Evolutionary conservation across 2,329 filamentous ascomycete genomes (phyloP).

Genomic region (Tolypocladium ovalisporum): DNA sequence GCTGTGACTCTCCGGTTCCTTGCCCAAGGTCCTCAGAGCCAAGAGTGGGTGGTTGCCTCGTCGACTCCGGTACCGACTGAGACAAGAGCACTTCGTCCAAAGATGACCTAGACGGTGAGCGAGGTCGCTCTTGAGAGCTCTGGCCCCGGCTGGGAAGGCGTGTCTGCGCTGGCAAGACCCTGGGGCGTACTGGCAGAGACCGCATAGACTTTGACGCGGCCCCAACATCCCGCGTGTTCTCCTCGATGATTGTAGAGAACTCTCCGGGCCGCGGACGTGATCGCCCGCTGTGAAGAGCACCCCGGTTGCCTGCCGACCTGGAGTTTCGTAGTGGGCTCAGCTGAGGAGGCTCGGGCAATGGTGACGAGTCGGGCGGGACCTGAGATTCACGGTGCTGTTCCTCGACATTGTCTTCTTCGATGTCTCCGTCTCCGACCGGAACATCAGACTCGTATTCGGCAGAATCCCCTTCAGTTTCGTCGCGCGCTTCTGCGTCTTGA

Average conservation of each 20-base stretch:
- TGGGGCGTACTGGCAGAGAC: conserved; percentile 14
- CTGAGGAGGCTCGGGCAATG: conserved; percentile 34
- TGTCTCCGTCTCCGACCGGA: too few relatives aligned
- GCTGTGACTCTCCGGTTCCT: background rate
- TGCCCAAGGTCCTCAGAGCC: background rate
- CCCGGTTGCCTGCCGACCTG: conserved; percentile 37
- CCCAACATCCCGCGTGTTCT: conserved; percentile 32
- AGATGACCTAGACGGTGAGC: conserved; percentile 18
- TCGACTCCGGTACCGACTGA: conserved; percentile 8
- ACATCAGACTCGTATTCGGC: conserved; percentile 34
- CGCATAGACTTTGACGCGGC: conserved; percentile 15
- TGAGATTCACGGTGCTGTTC: conserved; percentile 17
- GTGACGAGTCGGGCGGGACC: conserved; percentile 27
- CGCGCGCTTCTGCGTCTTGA: conserved; percentile 13
- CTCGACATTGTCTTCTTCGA: conserved; percentile 30
- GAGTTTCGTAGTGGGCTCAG: conserved; percentile 42
- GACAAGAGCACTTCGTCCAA: conserved; percentile 22
- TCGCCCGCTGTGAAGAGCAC: conserved; percentile 14
- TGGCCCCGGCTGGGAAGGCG: conserved; percentile 1
- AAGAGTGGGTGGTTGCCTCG: background rate
- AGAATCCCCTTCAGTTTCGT: conserved; percentile 1
- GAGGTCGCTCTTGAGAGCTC: conserved; percentile 7
- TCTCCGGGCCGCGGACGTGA: conserved; percentile 24
- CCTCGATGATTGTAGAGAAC: conserved; percentile 35
- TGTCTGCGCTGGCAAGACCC: background rate